Percentiles rank a stretch among this genome's conserved stretches.
These are phyloP conservation scores for Dryas integrifolia DNA, from an alignment of 331 rosid species.

Conservation along the genomic window DNA sequence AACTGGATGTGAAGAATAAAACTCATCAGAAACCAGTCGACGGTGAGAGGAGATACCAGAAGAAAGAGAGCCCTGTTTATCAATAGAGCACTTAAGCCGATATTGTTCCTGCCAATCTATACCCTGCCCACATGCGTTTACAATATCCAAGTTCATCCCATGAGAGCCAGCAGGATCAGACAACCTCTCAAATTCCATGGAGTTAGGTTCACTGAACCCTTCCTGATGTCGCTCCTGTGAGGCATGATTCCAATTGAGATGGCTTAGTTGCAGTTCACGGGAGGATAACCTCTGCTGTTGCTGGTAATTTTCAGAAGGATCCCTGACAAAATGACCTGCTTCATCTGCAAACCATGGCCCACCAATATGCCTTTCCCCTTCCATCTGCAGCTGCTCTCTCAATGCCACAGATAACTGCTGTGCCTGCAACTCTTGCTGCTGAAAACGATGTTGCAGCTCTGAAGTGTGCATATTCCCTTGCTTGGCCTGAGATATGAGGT, in stretches of 20 bases:
- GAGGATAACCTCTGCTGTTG: conserved; percentile 52
- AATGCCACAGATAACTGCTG: conserved; percentile 58
- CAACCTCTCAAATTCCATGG: conserved; percentile 54
- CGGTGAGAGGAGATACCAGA: conserved; percentile 31
- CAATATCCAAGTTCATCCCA: conserved; percentile 34
- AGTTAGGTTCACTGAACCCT: conserved; percentile 49
- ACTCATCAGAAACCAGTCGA: conserved; percentile 40
- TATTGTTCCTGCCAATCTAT: conserved; percentile 46
- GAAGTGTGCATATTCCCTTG: conserved; percentile 50
- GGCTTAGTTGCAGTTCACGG: conserved; percentile 56
- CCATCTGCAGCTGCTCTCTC: conserved; percentile 55
- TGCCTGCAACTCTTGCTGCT: conserved; percentile 55
- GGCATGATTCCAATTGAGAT: conserved; percentile 50
- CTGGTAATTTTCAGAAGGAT: conserved; percentile 55
- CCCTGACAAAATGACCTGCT: conserved; percentile 49
- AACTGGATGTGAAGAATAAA: conserved; percentile 40
- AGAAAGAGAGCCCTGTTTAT: conserved; percentile 40
- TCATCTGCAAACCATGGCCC: conserved; percentile 49
- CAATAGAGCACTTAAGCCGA: conserved; percentile 34
- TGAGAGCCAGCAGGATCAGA: conserved; percentile 37
- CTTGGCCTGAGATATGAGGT: conserved; percentile 50
- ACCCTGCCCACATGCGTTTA: conserved; percentile 32
- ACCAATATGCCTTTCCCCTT: conserved; percentile 55
- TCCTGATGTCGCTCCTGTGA: conserved; percentile 43
- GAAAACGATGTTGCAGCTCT: conserved; percentile 52